Evolutionary conservation across 2,329 filamentous ascomycete genomes (phyloP).

Genomic region (Pseudopyrenochaeta lycopersici): DNA sequence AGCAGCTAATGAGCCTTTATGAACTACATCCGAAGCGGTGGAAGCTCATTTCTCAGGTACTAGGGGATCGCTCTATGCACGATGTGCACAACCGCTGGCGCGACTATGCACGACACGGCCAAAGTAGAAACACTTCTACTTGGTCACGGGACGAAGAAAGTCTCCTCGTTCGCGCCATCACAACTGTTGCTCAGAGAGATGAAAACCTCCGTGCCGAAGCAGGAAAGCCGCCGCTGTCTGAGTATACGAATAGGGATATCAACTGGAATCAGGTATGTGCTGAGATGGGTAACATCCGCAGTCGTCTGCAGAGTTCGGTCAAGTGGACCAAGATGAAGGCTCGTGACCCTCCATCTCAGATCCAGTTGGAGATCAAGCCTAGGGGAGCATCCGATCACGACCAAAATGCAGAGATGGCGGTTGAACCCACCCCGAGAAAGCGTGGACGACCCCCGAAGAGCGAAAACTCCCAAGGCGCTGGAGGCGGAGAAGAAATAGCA

Average conservation of each 20-base stretch:
- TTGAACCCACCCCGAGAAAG: not conserved
- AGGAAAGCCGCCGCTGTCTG: conserved; percentile 32
- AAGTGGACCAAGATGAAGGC: conserved; percentile 66
- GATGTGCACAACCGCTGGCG: conserved; percentile 76
- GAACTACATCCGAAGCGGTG: conserved; percentile 65
- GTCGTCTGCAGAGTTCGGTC: conserved; percentile 71
- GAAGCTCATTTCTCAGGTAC: conserved; percentile 65
- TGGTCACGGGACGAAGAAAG: conserved; percentile 72
- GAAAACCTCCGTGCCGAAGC: conserved; percentile 33
- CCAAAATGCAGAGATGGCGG: conserved; percentile 1
- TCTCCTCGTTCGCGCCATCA: conserved; percentile 62
- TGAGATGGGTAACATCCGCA: conserved; percentile 69
- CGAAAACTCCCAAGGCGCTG: not conserved
- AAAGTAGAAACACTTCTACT: conserved; percentile 59
- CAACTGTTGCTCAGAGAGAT: conserved; percentile 62
- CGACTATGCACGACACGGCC: conserved; percentile 70
- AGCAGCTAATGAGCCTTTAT: conserved; percentile 60
- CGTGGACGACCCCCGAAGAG: not conserved
- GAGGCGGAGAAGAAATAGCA: not conserved
- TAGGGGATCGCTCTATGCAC: conserved; percentile 70
- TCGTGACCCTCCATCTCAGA: conserved; percentile 11
- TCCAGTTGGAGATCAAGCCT: conserved; percentile 23
- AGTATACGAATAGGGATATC: conserved; percentile 63
- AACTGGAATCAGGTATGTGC: conserved; percentile 73
- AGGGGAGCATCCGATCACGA: conserved; percentile 5